These are phyloP conservation scores for Blastobotrys parvus DNA, from an alignment of 805 yeast species.

Conservation along the genomic window DNA sequence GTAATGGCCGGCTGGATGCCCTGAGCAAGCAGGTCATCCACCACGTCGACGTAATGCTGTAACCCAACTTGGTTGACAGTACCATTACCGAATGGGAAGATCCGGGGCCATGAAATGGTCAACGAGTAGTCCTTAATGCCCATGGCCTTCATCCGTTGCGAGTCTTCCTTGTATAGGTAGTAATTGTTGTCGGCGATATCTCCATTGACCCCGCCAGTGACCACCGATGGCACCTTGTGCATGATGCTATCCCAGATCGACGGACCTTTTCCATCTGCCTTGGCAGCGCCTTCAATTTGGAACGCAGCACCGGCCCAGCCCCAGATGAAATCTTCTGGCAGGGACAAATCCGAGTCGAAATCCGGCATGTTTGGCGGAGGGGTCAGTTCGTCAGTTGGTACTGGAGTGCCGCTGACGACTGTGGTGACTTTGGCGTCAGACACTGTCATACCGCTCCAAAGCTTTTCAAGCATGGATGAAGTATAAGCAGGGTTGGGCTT, in stretches of 20 bases:
- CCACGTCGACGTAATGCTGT: slow-evolving; percentile 26
- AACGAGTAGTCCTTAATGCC: slow-evolving; percentile 28
- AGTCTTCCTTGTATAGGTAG: slow-evolving; percentile 29
- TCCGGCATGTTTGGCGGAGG: slow-evolving; percentile 13
- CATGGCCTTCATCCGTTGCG: slow-evolving; percentile 26
- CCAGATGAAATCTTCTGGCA: slow-evolving; percentile 14
- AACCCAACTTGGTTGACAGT: slow-evolving; percentile 21
- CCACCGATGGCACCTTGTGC: slow-evolving; percentile 10
- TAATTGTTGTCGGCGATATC: slow-evolving; percentile 28
- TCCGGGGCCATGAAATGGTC: slow-evolving; percentile 29
- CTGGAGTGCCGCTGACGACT: slow-evolving; percentile 7
- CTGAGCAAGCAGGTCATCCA: slow-evolving; percentile 22
- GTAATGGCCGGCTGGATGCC: slow-evolving; percentile 26
- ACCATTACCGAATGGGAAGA: slow-evolving; percentile 26
- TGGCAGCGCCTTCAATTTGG: slow-evolving; percentile 31
- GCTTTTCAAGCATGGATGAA: slow-evolving; percentile 1
- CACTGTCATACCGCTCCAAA: slow-evolving; percentile 15
- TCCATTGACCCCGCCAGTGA: slow-evolving; percentile 14
- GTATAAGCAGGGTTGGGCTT: not conserved
- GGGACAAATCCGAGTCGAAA: slow-evolving; percentile 1
- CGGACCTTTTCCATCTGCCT: slow-evolving; percentile 29
- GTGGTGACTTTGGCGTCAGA: slow-evolving; percentile 6
- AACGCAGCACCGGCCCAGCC: slow-evolving; percentile 30
- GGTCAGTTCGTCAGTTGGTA: slow-evolving; percentile 8
- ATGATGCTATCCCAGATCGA: slow-evolving; percentile 22